A percentile compares a stretch with the other conserved stretches of the same genome.
These are phyloP conservation scores for Scutellaria baicalensis DNA, from an alignment of 257 asterid species.

Conservation along the genomic window DNA sequence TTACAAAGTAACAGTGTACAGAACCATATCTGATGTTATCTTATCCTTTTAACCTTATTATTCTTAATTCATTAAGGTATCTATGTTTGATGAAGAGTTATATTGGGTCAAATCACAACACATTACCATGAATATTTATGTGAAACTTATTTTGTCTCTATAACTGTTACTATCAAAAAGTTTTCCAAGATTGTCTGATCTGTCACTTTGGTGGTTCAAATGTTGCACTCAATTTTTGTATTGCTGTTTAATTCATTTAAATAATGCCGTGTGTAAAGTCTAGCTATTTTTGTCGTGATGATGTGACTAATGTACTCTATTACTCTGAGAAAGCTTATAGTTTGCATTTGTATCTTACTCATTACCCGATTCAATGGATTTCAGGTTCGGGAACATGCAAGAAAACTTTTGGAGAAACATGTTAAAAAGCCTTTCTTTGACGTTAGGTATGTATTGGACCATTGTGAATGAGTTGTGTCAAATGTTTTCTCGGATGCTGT, in stretches of 20 bases:
- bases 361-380: conserved; percentile 7
- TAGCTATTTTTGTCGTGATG: background rate
- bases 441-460: conserved; percentile 45
- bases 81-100: background rate
- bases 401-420: conserved; percentile 96
- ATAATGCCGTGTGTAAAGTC: background rate
- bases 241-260: background rate
- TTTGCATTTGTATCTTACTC: background rate
- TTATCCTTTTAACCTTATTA: background rate
- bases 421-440: conserved; percentile 85
- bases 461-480: background rate
- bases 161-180: background rate
- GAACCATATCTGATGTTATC: background rate
- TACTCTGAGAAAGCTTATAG: background rate
- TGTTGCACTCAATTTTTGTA: background rate
- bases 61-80: background rate
- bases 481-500: too few relatives aligned
- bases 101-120: background rate
- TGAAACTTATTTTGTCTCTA: background rate
- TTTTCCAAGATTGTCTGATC: background rate
- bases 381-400: conserved; percentile 94
- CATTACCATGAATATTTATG: background rate
- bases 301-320: background rate
- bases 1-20: background rate
- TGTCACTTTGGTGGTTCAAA: background rate